Evolutionary conservation across 495 filamentous ascomycete species (phyloP).

Genomic region (Chaetomium cochliodes): DNA sequence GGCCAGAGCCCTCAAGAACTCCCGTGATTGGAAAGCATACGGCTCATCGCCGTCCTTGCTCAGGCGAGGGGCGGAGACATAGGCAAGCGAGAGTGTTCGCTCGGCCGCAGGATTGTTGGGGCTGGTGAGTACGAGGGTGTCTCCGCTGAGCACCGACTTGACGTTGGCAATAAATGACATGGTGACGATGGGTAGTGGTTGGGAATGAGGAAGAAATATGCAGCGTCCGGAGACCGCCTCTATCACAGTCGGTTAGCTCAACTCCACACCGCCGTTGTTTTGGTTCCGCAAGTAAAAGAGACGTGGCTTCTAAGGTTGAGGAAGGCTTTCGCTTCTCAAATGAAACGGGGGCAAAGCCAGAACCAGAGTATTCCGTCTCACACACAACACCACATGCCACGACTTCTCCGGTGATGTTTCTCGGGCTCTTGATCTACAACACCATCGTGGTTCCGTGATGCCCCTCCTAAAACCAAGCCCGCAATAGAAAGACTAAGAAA

Average conservation of each 20-base stretch:
- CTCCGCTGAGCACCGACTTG: constrained; percentile 90
- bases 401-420: background rate
- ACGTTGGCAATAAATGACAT: constrained; percentile 67
- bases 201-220: background rate
- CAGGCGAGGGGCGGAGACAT: constrained; percentile 82
- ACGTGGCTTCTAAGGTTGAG: background rate
- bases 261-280: background rate
- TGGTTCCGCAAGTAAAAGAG: background rate
- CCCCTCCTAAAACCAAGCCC: too few species aligned
- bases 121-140: constrained; percentile 76
- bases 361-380: too few species aligned
- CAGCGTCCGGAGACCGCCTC: constrained; percentile 1
- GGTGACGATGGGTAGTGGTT: constrained; percentile 9
- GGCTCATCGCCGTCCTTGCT: constrained; percentile 88
- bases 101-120: constrained; percentile 74
- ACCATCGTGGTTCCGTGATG: too few species aligned
- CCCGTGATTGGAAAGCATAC: constrained; percentile 87
- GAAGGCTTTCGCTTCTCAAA: background rate
- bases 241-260: constrained; percentile 6
- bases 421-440: too few species aligned
- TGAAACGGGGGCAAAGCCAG: background rate
- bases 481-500: too few species aligned
- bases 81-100: constrained; percentile 83
- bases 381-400: background rate
- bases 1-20: constrained; percentile 76